Base-by-base conservation (phyloP, 2,329 filamentous ascomycete species). In the Fusarium dlaminii region DNA sequence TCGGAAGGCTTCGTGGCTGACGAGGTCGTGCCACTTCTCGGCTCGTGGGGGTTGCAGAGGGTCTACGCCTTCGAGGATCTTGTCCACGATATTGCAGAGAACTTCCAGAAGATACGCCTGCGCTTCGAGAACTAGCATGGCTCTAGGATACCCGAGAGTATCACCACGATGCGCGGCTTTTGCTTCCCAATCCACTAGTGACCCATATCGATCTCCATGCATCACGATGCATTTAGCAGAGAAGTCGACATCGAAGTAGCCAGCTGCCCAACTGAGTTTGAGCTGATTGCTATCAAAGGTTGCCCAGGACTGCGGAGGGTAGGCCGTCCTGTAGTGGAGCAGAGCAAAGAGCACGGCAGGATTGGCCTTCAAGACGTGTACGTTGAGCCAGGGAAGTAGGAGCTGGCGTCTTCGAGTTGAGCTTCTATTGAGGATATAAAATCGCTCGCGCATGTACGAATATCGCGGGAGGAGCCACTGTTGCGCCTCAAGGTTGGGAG, bases 351-450 rank as follows among this genome's bases (percentile, higher is more conserved):
- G 37, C 1, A 56, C 59, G 0, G 48, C 37, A 0, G 48, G 48
- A 0, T 55, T 18, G 12, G 18, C 0, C 48, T 56, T 60, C 4
- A 62, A 5, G n/a, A 62, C 48, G 0, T 55, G 37, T 0, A 30
- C 30, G 9, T 45, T 62, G 1, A 62, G 29, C 48, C 48, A 62
- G 4, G 59, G 48, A 0, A 55, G 15, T 0, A 62, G 5, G 15
- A 62, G 59, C 4, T 56, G 48, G 0, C 15, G 29, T 55, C 30
- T 43, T 0, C 48, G 48, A 1, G 0, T 1, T 0, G 1, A 8
- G 0, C 0, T 24, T 34, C 30, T 34, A 0, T 0, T 4, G 6
- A 0, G 22, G 0, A 11, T 34, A 0, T 51, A 51, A 0, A 2
- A 0, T 0, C 4, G 1, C 17, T 51, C 30, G 8, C 17, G 30